Base-by-base conservation (phyloP, 2,329 filamentous ascomycete genomes). In the Pseudofabraea citricarpa region DNA sequence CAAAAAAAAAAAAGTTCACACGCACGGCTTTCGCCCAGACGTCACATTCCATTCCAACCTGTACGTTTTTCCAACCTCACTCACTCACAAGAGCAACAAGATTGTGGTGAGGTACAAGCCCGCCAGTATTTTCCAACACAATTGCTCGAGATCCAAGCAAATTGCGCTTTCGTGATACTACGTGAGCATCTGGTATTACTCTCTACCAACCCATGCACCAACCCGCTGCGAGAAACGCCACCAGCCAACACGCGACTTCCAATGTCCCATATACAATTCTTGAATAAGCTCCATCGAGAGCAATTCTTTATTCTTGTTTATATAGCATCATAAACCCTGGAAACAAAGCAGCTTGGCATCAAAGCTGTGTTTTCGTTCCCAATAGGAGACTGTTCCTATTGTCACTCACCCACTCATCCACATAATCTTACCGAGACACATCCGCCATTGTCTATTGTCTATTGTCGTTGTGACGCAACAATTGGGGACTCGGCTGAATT, bases 281-380 rank as follows among this genome's bases (percentile, higher is more conserved):
- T 46, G 16, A 41, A 40, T 50, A 49, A 51, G 47, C 54, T 57
- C 52, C 49, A 48, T 26, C 48, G 21, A 48, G 55, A 50, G 50
- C 48, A 44, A 13, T 40, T 13, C 15, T 55, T 55, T 32, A 49
- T 58, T 41, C 40, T 59, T 24, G 40, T 57, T 20, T 57, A 59
- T 46, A 57, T 51, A 57, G 39, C 43, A 21, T 13, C 27, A 12
- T 41, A 40, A 20, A 38, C 36, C 37, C 43, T 23, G 12, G 46
- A 32, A 32, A 16, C 9, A 32, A 18, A 15, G 29, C 29, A 5
- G 13, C 29, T 15, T 4, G 29, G 29, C 9, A 32, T n/a, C n/a
- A n/a, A n/a, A n/a, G n/a, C n/a, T n/a, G n/a, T n/a, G n/a, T n/a
- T n/a, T 5, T 31, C 16, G 4, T 31, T 10, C 36, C 46, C 47